Evolutionary conservation across 768 basidiomycete genomes (phyloP).

Genomic region (Multifurca ochricompacta): DNA sequence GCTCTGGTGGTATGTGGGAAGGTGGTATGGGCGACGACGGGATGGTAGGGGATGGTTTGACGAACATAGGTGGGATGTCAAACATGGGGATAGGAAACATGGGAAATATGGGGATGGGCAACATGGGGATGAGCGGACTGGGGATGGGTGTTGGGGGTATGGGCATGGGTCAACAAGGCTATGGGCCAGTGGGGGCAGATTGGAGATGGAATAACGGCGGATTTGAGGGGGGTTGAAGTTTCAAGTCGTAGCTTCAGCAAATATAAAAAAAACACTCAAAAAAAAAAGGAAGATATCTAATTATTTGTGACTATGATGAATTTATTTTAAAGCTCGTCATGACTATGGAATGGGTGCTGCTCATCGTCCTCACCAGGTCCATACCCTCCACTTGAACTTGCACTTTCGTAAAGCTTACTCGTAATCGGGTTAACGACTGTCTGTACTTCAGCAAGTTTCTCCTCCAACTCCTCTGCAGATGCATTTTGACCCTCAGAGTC

Average conservation of each 20-base stretch:
- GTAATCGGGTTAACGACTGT: conserved; percentile 39
- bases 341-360: conserved; percentile 33
- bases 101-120: conserved; percentile 21
- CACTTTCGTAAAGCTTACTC: conserved; percentile 32
- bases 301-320: conserved; percentile 14
- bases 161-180: conserved; percentile 14
- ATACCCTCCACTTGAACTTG: conserved; percentile 22
- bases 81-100: conserved; percentile 19
- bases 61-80: conserved; percentile 20
- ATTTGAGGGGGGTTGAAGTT: conserved; percentile 22
- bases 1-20: conserved; percentile 30
- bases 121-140: conserved; percentile 20
- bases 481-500: conserved; percentile 76
- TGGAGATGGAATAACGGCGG: conserved; percentile 16
- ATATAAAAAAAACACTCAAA: too few relatives aligned
- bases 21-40: conserved; percentile 34
- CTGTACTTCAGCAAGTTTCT: conserved; percentile 55
- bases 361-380: conserved; percentile 29
- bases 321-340: conserved; percentile 44
- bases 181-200: conserved; percentile 21
- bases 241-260: too few relatives aligned
- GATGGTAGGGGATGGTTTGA: conserved; percentile 21
- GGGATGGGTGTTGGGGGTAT: conserved; percentile 19
- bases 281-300: too few relatives aligned
- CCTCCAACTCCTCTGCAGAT: conserved; percentile 81